Conservation (phyloP, 306 rosid genomes). For the Medicago arabica region DNA sequence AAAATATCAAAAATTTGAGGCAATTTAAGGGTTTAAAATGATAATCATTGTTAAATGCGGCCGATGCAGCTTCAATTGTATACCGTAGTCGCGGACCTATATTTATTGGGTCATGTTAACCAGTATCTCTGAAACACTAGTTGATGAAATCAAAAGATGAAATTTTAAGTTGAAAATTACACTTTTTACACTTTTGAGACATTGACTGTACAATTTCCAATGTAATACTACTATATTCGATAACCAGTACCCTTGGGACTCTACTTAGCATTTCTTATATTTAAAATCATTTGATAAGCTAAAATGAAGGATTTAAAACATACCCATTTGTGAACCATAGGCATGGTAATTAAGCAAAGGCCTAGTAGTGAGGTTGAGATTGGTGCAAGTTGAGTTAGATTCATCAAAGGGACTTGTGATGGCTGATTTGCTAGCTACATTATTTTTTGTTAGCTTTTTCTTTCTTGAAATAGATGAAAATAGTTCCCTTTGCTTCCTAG, state of each 20-base stretch:
- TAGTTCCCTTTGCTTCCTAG: constrained; percentile 62
- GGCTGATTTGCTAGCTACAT: constrained; percentile 53
- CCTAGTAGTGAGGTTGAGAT: constrained; percentile 50
- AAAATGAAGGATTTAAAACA: not conserved
- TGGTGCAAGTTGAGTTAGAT: constrained; percentile 66
- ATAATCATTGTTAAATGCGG: too few species aligned
- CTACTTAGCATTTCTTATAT: too few species aligned
- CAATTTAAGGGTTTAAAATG: not conserved
- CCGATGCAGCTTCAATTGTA: not conserved
- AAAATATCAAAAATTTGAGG: not conserved
- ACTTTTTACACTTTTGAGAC: too few species aligned
- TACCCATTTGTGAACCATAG: constrained; percentile 52
- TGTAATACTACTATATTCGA: too few species aligned
- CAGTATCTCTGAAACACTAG: too few species aligned
- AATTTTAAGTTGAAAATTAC: too few species aligned
- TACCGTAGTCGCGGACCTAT: too few species aligned
- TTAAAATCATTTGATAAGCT: not conserved
- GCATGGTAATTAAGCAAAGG: constrained; percentile 30
- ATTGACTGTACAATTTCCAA: too few species aligned
- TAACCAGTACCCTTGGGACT: too few species aligned
- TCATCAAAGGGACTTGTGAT: constrained; percentile 62
- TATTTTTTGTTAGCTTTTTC: constrained; percentile 46
- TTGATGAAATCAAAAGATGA: too few species aligned
- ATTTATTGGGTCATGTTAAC: too few species aligned
- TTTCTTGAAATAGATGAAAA: constrained; percentile 53